A percentile compares a stretch with the other conserved stretches of the same genome.
Evolutionary conservation across 495 filamentous ascomycete genomes (phyloP).

Genomic region (Lasiosphaeria ovina): DNA sequence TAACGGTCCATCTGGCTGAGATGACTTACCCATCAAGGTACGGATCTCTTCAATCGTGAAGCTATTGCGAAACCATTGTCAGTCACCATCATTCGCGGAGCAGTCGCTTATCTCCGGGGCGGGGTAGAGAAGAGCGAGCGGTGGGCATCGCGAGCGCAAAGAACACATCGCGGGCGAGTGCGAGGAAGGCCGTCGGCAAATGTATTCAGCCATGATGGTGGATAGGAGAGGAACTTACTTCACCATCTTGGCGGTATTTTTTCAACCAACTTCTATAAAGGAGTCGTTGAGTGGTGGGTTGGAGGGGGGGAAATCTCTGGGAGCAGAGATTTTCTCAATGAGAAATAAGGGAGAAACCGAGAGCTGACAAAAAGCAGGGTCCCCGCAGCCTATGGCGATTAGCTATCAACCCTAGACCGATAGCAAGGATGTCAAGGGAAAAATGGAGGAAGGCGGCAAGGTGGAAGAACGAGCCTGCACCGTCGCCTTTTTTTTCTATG

Average conservation of each 20-base stretch:
- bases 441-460: conserved; percentile 18
- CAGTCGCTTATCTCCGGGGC: conserved; percentile 43
- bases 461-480: conserved; percentile 22
- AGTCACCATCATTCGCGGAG: conserved; percentile 21
- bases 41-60: conserved; percentile 99
- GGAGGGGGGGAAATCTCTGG: conserved; percentile 24
- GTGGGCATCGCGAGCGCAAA: conserved; percentile 8
- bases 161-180: not conserved
- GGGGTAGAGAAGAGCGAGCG: conserved; percentile 28
- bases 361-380: conserved; percentile 25
- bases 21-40: conserved; percentile 65
- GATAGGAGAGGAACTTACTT: conserved; percentile 71
- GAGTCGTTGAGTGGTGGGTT: conserved; percentile 23
- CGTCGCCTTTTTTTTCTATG: conserved; percentile 25
- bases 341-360: conserved; percentile 13
- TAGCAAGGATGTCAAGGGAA: conserved; percentile 21
- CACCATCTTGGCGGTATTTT: conserved; percentile 92
- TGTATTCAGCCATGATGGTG: conserved; percentile 28
- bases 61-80: conserved; percentile 54
- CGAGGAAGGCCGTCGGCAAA: not conserved
- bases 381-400: conserved; percentile 22
- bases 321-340: conserved; percentile 30
- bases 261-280: conserved; percentile 30
- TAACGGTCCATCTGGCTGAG: not conserved
- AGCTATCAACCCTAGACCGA: conserved; percentile 33